Evolutionary conservation across 1,139 yeast genomes (phyloP).

Genomic region (Saccharomyces pastorianus): DNA sequence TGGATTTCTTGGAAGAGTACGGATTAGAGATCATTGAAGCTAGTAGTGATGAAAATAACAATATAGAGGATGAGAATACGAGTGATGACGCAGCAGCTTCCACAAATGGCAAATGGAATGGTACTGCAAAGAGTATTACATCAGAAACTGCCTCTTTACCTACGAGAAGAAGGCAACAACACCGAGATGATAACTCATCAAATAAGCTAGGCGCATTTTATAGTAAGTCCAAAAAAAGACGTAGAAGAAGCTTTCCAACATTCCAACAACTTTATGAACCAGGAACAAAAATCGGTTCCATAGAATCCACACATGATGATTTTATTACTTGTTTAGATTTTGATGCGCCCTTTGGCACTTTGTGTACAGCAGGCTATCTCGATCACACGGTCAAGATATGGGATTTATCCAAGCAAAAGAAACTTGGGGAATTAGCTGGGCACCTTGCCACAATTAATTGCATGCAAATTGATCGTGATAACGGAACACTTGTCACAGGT

Average conservation of each 20-base stretch:
- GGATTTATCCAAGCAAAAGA: conserved; percentile 57
- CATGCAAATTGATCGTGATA: conserved; percentile 46
- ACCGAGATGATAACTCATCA: conserved; percentile 21
- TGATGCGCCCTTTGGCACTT: conserved; percentile 61
- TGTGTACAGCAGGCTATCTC: conserved; percentile 63
- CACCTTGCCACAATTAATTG: conserved; percentile 51
- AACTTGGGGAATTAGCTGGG: conserved; percentile 44
- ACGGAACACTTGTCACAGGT: conserved; percentile 47
- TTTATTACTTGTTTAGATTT: conserved; percentile 51
- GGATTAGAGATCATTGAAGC: too few relatives aligned
- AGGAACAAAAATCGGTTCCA: conserved; percentile 45
- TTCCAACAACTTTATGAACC: conserved; percentile 53
- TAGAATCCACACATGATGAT: conserved; percentile 45
- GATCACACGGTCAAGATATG: conserved; percentile 81
- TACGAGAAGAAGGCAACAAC: conserved; percentile 16
- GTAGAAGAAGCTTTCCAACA: conserved; percentile 49
- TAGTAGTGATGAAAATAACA: conserved; percentile 4
- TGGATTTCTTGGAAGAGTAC: too few relatives aligned
- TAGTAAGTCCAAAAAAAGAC: conserved; percentile 22
- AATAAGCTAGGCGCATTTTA: conserved; percentile 25
- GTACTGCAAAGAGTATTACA: conserved; percentile 3
- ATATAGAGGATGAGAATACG: conserved; percentile 4
- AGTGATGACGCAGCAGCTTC: conserved; percentile 2
- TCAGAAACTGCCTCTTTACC: neutral
- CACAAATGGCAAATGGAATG: neutral